A percentile compares a stretch with the other conserved stretches of the same genome.
Conservation (phyloP, 192 early-diverging fungal genomes). For the Podila minutissima region DNA sequence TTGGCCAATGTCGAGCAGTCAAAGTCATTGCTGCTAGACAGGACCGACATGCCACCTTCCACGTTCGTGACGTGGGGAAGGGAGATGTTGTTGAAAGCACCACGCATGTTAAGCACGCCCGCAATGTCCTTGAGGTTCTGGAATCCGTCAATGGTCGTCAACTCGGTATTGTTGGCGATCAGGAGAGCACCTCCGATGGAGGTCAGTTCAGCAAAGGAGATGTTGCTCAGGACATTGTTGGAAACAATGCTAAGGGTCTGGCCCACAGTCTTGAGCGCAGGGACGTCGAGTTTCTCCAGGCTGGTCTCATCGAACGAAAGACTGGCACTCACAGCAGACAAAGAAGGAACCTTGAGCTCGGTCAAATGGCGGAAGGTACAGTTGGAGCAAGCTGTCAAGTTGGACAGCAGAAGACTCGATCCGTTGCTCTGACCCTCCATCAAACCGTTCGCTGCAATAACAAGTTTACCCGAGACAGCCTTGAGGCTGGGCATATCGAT, state of each 20-base stretch:
- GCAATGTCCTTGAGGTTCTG: conserved; percentile 64
- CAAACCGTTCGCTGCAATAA: conserved; percentile 65
- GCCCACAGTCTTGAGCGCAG: conserved; percentile 56
- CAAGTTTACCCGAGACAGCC: conserved; percentile 56
- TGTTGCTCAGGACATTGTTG: conserved; percentile 63
- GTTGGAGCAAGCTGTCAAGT: conserved; percentile 64
- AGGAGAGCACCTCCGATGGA: conserved; percentile 69
- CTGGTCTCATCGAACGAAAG: conserved; percentile 68
- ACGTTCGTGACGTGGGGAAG: conserved; percentile 63
- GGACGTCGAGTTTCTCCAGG: conserved; percentile 59
- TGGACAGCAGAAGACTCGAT: conserved; percentile 54
- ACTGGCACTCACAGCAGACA: conserved; percentile 60
- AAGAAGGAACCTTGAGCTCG: conserved; percentile 54
- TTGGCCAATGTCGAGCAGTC: conserved; percentile 52
- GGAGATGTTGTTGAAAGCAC: conserved; percentile 66
- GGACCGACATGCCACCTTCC: conserved; percentile 69
- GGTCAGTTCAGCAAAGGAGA: conserved; percentile 65
- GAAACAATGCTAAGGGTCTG: conserved; percentile 66
- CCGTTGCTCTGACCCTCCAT: conserved; percentile 41
- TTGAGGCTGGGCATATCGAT: conserved; percentile 61
- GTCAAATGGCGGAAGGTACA: conserved; percentile 66
- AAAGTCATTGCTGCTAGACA: conserved; percentile 65
- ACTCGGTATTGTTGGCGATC: conserved; percentile 71
- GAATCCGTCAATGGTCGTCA: conserved; percentile 62
- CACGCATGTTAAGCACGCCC: conserved; percentile 67